These are phyloP conservation scores for Stenogyne calaminthoides DNA, from an alignment of 305 asterid species.

Conservation along the genomic window DNA sequence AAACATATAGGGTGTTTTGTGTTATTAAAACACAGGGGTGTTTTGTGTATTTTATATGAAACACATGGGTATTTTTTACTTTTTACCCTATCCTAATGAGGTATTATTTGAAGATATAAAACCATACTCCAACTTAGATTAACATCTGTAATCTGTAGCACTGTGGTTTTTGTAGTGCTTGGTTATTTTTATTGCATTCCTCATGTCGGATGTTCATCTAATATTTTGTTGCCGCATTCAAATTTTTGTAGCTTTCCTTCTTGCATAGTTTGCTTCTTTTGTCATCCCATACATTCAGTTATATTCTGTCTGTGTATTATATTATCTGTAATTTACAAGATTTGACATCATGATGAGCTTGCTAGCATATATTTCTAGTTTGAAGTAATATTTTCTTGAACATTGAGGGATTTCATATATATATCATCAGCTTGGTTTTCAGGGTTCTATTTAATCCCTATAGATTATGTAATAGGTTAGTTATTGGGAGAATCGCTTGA, in stretches of 20 bases:
- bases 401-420: background rate
- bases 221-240: background rate
- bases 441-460: background rate
- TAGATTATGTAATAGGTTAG: background rate
- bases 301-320: background rate
- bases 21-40: too few relatives aligned
- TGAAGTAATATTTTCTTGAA: background rate
- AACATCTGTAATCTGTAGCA: background rate
- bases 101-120: background rate
- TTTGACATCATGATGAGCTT: background rate
- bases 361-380: background rate
- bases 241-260: background rate
- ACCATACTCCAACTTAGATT: background rate
- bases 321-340: background rate
- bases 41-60: too few relatives aligned
- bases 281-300: background rate
- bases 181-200: background rate
- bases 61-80: too few relatives aligned
- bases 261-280: background rate
- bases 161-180: background rate
- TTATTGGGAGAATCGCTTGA: too few relatives aligned
- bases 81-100: background rate
- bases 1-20: too few relatives aligned
- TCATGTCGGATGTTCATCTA: background rate
- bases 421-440: background rate